Base-by-base conservation (phyloP, 78 protist genomes). In the Isochrysis galbana region DNA sequence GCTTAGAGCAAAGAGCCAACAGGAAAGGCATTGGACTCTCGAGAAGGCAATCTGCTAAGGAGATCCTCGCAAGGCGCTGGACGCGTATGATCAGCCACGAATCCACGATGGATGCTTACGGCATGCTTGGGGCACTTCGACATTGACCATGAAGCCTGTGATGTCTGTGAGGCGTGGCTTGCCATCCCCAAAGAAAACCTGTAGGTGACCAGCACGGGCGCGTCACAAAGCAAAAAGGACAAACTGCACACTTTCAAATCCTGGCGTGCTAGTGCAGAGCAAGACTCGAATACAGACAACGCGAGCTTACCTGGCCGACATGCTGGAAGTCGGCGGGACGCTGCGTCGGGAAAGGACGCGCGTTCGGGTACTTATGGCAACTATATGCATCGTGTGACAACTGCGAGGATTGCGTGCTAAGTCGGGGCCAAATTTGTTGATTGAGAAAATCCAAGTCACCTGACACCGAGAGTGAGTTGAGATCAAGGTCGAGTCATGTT, bases 351-450 rank as follows among this genome's bases (percentile, higher is more conserved):
- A 90, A 74, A 0, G 87, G 61, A 0, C 29, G 1, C 39, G 67
- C 78, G 67, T 70, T 70, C 39, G 90, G 90, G 39, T 23, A 88
- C 69, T 47, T 26, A 25, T 25, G 77, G 72, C 93, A 91, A 32
- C 61, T 23, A 42, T n/a, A 91, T 38, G 93, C 91, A 29, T 86
- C 93, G 89, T 91, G 93, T 25, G 45, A 21, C 45, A 91, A 1
- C 11, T 14, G 26, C 45, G 29, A 3, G n/a, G 17, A 10, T n/a
- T 89, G 0, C 90, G 32, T n/a, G 32, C 29, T 69, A 17, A 5
- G 41, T 38, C 55, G 61, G 32, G 93, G 90, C 87, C 89, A 91
- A 42, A 91, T 34, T 10, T 7, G 22, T n/a, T n/a, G 21, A 42
- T 45, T 34, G 45, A 91, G 72, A 36, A 91, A 86, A 67, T 91